Base-by-base conservation (phyloP, 441 rosid species). In the Croton setiger region DNA sequence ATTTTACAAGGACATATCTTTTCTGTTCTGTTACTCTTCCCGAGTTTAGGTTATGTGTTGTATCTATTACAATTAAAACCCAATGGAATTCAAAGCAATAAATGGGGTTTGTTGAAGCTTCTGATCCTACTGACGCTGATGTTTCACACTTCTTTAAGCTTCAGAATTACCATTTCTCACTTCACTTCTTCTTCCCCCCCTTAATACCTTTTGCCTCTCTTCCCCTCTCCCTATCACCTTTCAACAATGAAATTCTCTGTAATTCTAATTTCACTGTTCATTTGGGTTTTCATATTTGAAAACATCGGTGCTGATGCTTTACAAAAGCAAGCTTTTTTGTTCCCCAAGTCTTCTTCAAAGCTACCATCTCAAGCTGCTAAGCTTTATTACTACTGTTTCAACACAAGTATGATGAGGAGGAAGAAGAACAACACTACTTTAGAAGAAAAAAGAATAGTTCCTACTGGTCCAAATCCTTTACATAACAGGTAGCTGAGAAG, bases 21-120 rank as follows among this genome's bases (percentile, higher is more conserved):
- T 23, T 27, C 17, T 67, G 54, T 66, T 67, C 17, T 67, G 54
- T 66, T 67, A 55, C 72, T 36, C 59, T 37, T 69, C 72, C 51
- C 65, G 20, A 69, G 59, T 49, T 52, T 41, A 31, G 62, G 47
- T 60, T 21, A 47, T 65, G n/a, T 52, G 59, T 52, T 52, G 59
- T 17, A 10, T 57, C 41, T 45, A 45, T 57, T 33, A 57, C 63
- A 14, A 33, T 69, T 67, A 56, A 53, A 23, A 49, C 66, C 66
- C 39, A 55, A 43, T 43, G 55, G 69, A 77, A 77, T 66, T 77
- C 52, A 69, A 66, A 44, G 73, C 75, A 74, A 66, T 78, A 51
- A 78, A 74, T 78, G 70, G 45, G 33, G 75, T 74, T 78, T 53
- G 81, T 69, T 78, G 78, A 64, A 72, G n/a, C 74, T 73, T 62